Evolutionary conservation across 1,284 basidiomycete species (phyloP), one percentile per base, ranked within the genome.

Genomic region (Anthracocystis panici-leucophaei): DNA sequence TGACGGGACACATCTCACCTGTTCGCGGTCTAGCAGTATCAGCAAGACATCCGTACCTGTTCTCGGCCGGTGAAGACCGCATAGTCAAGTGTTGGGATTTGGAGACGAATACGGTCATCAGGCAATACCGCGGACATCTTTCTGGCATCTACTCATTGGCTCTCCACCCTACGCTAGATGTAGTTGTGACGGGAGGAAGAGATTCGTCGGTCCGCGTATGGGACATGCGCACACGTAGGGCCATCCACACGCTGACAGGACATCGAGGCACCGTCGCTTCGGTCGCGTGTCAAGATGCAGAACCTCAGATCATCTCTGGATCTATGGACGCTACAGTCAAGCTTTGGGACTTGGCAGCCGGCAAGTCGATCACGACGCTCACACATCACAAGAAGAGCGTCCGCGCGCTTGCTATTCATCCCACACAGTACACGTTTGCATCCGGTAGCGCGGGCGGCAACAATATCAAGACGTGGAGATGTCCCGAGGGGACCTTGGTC

Each of bases 51-150:
- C 97, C 96, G 2, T 99, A 99, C 86, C 87, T 99, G 27, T 99
- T 99, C 86, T 97, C 94, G 8, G 95, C 93, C 68, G 95, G 93
- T 57, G 96, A 99, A 86, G 96, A 99, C 87, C 98, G 98, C 90
- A 92, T 97, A 93, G 95, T 99, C 49, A 99, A 98, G 88, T 99
- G 97, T 83, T 99, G 97, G 97, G 96, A 99, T 84, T 87, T 99
- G 58, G 97, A 99, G 87, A 92, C 93, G 21, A 99, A 99, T 89
- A 97, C 97, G 86, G 96, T 99, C 72, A 98, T 99, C 73, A 90
- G 96, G 44, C 95, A 98, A 86, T 99, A 99, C 85, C 95, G 97
- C 84, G 96, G 96, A 1, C 96, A 99, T 86, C 89, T 97, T 40
- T 97, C 95, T 1, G 96, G 97, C 54, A 95, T 99, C 23, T 99